Evolutionary conservation across 75 land plant genomes (phyloP), one percentile per base, ranked within the genome.

Genomic region (Adiantum capillusveneris): DNA sequence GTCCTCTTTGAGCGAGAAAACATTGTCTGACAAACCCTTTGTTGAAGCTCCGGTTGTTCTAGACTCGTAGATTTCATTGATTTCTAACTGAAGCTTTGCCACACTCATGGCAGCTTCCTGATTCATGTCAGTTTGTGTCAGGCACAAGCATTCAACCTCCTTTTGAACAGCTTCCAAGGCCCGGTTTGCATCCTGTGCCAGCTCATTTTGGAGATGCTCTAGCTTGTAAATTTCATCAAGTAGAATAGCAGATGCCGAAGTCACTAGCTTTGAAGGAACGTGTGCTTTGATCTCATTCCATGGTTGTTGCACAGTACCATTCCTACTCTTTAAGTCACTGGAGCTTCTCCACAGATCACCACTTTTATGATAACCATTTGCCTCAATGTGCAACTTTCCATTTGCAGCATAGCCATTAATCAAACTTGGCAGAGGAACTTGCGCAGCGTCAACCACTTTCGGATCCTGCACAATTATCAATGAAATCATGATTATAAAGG

Each of bases 161-260:
- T 79, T 94, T 65, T 80, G 88, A 31, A 67, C 75, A 18, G 82
- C 90, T 34, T 75, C 90, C 39, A 66, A 50, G 28, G 79, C 84
- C 62, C 71, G 63, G 20, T 46, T 66, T 27, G 69, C 96, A 77
- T 94, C 98, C 59, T 86, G 87, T 19, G 96, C 98, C 43, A 94
- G 80, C 73, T 94, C 91, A 65, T 89, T 83, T 58, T 90, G 96
- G 29, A 89, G 66, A 22, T 94, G 79, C 65, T 94, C 96, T 36
- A 89, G 90, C 70, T 94, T 94, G 0, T 90, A 84, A 22, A 94
- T 94, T 67, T 94, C 96, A 55, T 94, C 79, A 52, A 94, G 85
- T n/a, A 94, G 77, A 46, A 85, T 69, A 46, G 50, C 50, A n/a
- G 50, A 46, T 17, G 50, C 50, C 18, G 50, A 46, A 34, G 3